These are phyloP conservation scores for Penicillium diatomitis DNA, from an alignment of 495 filamentous ascomycete genomes.

Conservation along the genomic window DNA sequence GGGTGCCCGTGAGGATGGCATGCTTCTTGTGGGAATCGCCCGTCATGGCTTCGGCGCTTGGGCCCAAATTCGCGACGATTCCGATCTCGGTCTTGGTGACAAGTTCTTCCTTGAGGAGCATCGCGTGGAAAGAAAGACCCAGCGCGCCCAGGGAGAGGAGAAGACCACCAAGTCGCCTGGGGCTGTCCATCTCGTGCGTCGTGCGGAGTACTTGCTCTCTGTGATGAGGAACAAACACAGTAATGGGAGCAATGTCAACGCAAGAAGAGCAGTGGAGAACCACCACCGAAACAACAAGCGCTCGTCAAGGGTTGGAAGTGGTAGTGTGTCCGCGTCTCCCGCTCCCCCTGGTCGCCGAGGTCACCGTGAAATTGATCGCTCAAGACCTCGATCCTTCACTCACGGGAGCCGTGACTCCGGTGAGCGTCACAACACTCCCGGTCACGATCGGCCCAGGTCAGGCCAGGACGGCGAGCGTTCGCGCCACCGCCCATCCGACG, in stretches of 20 bases:
- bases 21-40: constrained; percentile 90
- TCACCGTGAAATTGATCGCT: constrained; percentile 43
- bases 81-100: constrained; percentile 74
- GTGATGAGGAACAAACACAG: constrained; percentile 73
- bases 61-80: constrained; percentile 84
- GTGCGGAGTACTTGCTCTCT: constrained; percentile 87
- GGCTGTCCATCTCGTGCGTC: constrained; percentile 89
- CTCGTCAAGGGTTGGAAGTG: constrained; percentile 30
- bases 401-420: constrained; percentile 37
- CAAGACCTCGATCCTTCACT: constrained; percentile 40
- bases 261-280: constrained; percentile 77
- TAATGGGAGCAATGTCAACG: constrained; percentile 53
- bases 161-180: constrained; percentile 84
- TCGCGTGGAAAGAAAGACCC: constrained; percentile 93
- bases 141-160: constrained; percentile 64
- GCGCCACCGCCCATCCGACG: constrained; percentile 32
- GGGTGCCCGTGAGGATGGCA: constrained; percentile 89
- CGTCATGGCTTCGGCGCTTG: constrained; percentile 92
- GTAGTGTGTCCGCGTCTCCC: constrained; percentile 45
- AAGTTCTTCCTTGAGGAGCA: constrained; percentile 98
- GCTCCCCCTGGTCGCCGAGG: constrained; percentile 41
- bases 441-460: constrained; percentile 29
- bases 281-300: constrained; percentile 84
- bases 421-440: constrained; percentile 38
- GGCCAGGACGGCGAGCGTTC: constrained; percentile 25